Evolutionary conservation across 352 stramenopile species (phyloP).

Genomic region (Phytophthora pisi): DNA sequence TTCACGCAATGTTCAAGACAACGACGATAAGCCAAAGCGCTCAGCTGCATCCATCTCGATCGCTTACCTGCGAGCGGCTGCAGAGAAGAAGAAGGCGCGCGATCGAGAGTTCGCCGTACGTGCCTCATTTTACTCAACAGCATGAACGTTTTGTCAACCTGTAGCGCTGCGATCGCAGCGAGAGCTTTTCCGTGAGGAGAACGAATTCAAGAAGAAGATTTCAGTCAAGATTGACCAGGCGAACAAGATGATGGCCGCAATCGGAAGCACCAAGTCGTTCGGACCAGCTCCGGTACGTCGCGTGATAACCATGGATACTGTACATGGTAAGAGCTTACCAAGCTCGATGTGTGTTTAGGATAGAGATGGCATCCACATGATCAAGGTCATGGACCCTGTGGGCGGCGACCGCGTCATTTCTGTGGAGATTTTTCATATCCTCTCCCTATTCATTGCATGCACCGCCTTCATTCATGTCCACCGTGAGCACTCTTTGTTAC

Average conservation of each 20-base stretch:
- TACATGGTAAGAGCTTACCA: background rate
- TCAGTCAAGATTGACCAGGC: conserved; percentile 79
- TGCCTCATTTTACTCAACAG: background rate
- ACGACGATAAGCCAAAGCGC: conserved; percentile 17
- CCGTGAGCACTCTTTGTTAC: background rate
- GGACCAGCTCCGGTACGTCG: conserved; percentile 45
- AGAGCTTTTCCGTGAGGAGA: conserved; percentile 65
- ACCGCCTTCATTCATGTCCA: background rate
- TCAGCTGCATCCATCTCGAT: conserved; percentile 56
- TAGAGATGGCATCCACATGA: conserved; percentile 72
- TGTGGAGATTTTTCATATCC: conserved; percentile 83
- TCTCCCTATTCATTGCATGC: conserved; percentile 11
- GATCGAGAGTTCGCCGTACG: conserved; percentile 73
- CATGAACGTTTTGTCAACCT: conserved; percentile 1
- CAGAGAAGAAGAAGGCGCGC: conserved; percentile 70
- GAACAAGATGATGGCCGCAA: conserved; percentile 68
- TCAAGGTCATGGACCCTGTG: conserved; percentile 53
- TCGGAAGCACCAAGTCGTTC: conserved; percentile 57
- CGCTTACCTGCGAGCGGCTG: conserved; percentile 56
- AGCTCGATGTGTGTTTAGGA: conserved; percentile 40
- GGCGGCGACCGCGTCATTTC: conserved; percentile 58
- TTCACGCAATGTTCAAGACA: conserved; percentile 7
- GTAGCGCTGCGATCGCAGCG: conserved; percentile 27
- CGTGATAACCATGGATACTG: background rate
- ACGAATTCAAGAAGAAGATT: conserved; percentile 77